Evolutionary conservation across 306 rosid species (phyloP).

Genomic region (Crotalaria pallida): DNA sequence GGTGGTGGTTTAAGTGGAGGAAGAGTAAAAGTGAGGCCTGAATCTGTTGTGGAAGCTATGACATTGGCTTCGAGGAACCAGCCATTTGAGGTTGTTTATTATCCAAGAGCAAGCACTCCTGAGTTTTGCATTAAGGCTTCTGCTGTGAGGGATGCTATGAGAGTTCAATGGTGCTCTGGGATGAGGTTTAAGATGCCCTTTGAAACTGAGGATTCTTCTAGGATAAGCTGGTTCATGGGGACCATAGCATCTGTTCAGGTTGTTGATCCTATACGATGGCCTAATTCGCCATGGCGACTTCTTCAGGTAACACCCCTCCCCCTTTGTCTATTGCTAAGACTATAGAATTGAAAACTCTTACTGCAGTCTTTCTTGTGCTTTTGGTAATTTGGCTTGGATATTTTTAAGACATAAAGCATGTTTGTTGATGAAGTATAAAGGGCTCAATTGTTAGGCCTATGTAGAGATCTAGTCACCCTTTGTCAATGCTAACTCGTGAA

Average conservation of each 20-base stretch:
- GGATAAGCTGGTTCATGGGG: constrained; percentile 98
- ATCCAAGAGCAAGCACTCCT: constrained; percentile 82
- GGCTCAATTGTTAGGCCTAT: neutral
- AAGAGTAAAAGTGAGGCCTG: constrained; percentile 56
- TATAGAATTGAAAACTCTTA: neutral
- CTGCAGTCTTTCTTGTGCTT: neutral
- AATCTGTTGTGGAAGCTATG: constrained; percentile 66
- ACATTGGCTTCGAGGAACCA: constrained; percentile 55
- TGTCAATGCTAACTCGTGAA: neutral
- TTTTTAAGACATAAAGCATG: neutral
- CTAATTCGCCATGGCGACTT: constrained; percentile 89
- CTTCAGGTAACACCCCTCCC: constrained; percentile 74
- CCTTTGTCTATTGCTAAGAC: neutral
- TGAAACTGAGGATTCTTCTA: constrained; percentile 93
- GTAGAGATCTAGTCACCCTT: neutral
- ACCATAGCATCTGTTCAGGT: constrained; percentile 74
- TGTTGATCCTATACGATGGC: constrained; percentile 84
- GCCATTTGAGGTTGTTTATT: constrained; percentile 71
- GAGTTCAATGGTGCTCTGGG: constrained; percentile 82
- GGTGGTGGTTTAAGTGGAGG: constrained; percentile 41
- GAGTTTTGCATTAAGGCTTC: constrained; percentile 82
- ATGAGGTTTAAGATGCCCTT: constrained; percentile 98
- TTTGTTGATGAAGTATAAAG: neutral
- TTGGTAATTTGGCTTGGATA: neutral
- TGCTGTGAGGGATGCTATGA: constrained; percentile 62